These are phyloP conservation scores for Aureobasidium sp. DNA, from an alignment of 2,329 filamentous ascomycete species.

Conservation along the genomic window DNA sequence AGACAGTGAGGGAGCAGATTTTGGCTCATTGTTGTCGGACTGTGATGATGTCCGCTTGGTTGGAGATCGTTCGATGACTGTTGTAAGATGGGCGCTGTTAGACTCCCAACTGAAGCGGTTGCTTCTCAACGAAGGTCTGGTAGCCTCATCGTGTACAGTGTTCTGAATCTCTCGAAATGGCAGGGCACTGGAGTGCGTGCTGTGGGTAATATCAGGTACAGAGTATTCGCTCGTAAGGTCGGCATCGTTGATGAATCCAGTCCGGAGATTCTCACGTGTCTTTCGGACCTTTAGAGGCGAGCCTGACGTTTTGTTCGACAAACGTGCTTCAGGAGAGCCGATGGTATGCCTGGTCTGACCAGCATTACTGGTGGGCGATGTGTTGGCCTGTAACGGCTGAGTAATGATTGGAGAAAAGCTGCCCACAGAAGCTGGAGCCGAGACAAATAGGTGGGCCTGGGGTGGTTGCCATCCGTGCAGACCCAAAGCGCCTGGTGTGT, in stretches of 20 bases:
- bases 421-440: background rate
- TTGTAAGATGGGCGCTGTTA: background rate
- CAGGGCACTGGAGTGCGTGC: background rate
- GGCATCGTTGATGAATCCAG: conserved; percentile 1
- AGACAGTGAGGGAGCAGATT: conserved; percentile 16
- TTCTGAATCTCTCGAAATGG: background rate
- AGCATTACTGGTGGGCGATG: background rate
- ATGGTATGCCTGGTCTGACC: background rate
- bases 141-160: background rate
- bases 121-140: background rate
- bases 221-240: background rate
- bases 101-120: background rate
- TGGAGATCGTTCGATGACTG: background rate
- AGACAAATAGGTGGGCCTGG: conserved; percentile 12
- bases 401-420: background rate
- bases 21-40: background rate
- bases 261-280: conserved; percentile 29
- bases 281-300: conserved; percentile 31
- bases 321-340: background rate
- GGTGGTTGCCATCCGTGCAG: conserved; percentile 6
- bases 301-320: conserved; percentile 13
- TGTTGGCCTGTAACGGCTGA: background rate
- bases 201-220: background rate
- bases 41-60: background rate
- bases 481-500: background rate